Base-by-base conservation (phyloP, 331 rosid species). In the Dryas integrifolia region DNA sequence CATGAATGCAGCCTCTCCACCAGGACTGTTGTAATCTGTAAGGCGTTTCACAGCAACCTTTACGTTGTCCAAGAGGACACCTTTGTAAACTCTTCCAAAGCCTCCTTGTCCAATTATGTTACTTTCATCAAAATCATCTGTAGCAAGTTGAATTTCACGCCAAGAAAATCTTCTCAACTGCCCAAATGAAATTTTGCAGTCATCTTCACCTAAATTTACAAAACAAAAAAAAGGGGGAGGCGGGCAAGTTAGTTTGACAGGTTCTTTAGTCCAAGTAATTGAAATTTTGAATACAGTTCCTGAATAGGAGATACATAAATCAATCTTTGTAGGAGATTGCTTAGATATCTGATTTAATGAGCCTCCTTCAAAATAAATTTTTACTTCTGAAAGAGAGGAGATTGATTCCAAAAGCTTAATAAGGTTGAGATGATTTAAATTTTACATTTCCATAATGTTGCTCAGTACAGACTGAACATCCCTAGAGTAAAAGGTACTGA, bases 81-180 rank as follows among this genome's bases (percentile, higher is more conserved):
- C 98, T 85, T 71, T 93, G 78, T 91, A 93, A 65, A 93, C 98
- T 85, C 87, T 94, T 65, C 97, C 98, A 81, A 94, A 94, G 7
- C 98, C 98, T 72, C 98, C 98, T 52, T 94, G 97, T n/a, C 98
- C 98, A 47, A 94, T 94, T 14, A 94, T 77, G 79, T 85, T 89
- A 82, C 81, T 81, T 67, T 91, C 96, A 50, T 88, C 73, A 64
- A 91, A 94, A 73, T 88, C 88, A 30, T 85, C 90, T 7, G 97
- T 94, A 51, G 98, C 97, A 55, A 83, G 61, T 71, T 89, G 98
- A 69, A 94, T 74, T 88, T 91, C 98, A 13, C 97, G 88, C 91
- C 82, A 84, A 11, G 95, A 94, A 82, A 94, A 94, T 82, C 86
- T 89, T 83, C 86, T 81, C 78, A 91, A 67, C 78, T 94, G 98